Percentiles rank a stretch among this genome's conserved stretches.
These are phyloP conservation scores for Spizellomyces punctatus DNA, from an alignment of 192 early-diverging fungal species.

Conservation along the genomic window DNA sequence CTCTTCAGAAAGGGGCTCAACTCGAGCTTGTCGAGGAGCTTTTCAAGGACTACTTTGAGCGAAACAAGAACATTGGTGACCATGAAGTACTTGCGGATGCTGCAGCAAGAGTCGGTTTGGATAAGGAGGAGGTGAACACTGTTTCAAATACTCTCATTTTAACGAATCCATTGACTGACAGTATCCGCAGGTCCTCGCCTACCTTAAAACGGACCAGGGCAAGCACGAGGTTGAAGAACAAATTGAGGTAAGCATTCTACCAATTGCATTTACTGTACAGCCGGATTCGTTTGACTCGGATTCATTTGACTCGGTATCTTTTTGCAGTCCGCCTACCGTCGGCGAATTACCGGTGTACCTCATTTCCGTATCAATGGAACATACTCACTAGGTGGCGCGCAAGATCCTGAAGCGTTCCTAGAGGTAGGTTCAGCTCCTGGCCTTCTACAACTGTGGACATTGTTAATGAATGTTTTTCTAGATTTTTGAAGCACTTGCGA, in stretches of 20 bases:
- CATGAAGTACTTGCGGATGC: conserved; percentile 55
- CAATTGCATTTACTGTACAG: neutral
- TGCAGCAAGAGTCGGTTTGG: conserved; percentile 64
- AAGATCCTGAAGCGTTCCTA: conserved; percentile 63
- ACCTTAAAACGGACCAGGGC: conserved; percentile 60
- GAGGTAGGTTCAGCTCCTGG: conserved; percentile 28
- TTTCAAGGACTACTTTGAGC: conserved; percentile 73
- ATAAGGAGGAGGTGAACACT: conserved; percentile 37
- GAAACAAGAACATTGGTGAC: conserved; percentile 67
- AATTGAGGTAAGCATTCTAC: conserved; percentile 32
- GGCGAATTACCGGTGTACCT: conserved; percentile 71
- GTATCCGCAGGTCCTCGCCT: conserved; percentile 28
- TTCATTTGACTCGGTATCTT: neutral
- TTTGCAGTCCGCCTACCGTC: conserved; percentile 24
- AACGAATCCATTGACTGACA: too few relatives aligned
- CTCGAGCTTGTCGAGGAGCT: conserved; percentile 62
- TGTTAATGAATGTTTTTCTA: neutral
- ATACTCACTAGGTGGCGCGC: conserved; percentile 67
- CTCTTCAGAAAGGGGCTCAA: conserved; percentile 48
- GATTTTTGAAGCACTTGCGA: conserved; percentile 9
- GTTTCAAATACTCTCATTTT: too few relatives aligned
- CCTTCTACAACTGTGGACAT: neutral
- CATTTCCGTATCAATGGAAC: conserved; percentile 65
- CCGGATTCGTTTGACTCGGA: neutral
- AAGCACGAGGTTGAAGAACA: conserved; percentile 49